These are phyloP conservation scores for Clavariopsis aquatica DNA, from an alignment of 495 filamentous ascomycete genomes.

Conservation along the genomic window DNA sequence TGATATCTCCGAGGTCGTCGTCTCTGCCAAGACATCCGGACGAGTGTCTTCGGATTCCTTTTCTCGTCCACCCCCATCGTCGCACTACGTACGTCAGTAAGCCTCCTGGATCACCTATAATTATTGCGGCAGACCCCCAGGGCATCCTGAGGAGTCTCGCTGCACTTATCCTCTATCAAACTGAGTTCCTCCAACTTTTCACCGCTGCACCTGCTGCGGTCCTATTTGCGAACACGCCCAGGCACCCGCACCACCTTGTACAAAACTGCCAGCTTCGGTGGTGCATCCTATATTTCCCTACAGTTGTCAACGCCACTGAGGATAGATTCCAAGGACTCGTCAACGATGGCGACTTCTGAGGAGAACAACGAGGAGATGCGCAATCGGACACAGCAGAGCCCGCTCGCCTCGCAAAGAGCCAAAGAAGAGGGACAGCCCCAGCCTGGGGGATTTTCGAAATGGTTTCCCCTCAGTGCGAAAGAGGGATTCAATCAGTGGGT, in stretches of 20 bases:
- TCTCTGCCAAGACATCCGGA: background rate
- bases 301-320: constrained; percentile 20
- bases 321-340: constrained; percentile 19
- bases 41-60: constrained; percentile 1
- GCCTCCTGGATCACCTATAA: background rate
- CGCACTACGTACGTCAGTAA: background rate
- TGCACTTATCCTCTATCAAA: constrained; percentile 13
- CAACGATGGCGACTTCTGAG: constrained; percentile 42
- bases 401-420: constrained; percentile 56
- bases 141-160: constrained; percentile 23
- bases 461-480: constrained; percentile 87
- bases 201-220: constrained; percentile 39
- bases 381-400: constrained; percentile 49
- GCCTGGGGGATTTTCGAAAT: constrained; percentile 42
- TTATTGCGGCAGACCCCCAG: constrained; percentile 8
- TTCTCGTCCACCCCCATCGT: background rate
- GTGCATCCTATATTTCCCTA: constrained; percentile 20
- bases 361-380: constrained; percentile 40
- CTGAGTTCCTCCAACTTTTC: constrained; percentile 33
- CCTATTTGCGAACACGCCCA: constrained; percentile 3
- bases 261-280: constrained; percentile 26
- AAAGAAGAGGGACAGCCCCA: constrained; percentile 43
- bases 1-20: background rate
- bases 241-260: constrained; percentile 2
- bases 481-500: constrained; percentile 94